These are phyloP conservation scores for Camellia oleifera DNA, from an alignment of 179 eudicot genomes.

Conservation along the genomic window DNA sequence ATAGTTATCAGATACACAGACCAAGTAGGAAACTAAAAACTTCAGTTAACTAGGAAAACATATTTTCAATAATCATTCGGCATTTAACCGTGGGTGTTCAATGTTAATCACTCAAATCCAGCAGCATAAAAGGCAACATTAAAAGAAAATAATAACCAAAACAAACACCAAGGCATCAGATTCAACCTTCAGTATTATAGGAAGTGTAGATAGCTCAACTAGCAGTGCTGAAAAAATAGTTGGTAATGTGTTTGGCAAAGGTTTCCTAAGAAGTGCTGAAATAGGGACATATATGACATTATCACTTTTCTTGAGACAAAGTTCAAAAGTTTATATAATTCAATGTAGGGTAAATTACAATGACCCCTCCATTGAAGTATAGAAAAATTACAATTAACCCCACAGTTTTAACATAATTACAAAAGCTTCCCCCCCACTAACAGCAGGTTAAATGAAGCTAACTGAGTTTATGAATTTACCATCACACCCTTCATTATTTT, in stretches of 20 bases:
- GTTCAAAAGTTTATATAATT: no score
- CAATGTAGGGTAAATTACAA: no score
- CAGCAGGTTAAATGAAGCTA: no score
- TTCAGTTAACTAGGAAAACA: background rate
- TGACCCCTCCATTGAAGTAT: no score
- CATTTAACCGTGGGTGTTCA: background rate
- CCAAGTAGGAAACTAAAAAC: background rate
- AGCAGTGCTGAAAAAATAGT: background rate
- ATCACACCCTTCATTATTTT: no score
- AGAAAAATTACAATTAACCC: no score
- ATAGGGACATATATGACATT: background rate
- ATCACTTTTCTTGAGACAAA: background rate
- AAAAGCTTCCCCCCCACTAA: no score
- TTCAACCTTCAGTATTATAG: conserved; percentile 78
- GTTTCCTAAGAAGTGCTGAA: background rate
- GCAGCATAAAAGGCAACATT: background rate
- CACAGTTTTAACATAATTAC: no score
- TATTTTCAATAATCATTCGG: background rate
- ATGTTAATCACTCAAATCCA: background rate
- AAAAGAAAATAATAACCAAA: background rate
- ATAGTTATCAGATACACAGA: background rate
- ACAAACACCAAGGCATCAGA: conserved; percentile 1
- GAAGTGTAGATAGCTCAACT: conserved; percentile 74
- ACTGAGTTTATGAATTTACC: no score
- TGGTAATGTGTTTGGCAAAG: background rate